Evolutionary conservation across 2,329 filamentous ascomycete species (phyloP).

Genomic region (Neopestalotiopsis rosae): DNA sequence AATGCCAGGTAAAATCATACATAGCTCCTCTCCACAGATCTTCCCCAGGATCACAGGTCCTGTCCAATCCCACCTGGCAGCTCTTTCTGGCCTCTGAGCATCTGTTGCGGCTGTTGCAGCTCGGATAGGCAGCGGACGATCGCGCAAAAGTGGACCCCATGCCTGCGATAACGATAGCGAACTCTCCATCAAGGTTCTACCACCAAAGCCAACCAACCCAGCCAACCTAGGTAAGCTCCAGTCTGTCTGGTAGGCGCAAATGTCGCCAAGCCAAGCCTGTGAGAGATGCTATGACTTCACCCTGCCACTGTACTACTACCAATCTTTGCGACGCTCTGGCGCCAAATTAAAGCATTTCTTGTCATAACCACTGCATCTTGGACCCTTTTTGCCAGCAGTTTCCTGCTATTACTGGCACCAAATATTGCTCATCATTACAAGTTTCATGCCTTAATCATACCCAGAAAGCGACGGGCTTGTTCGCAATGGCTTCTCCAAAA

Average conservation of each 20-base stretch:
- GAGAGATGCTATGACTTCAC: neutral
- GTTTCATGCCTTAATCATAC: slow-evolving; percentile 6
- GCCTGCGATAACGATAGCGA: too few species aligned
- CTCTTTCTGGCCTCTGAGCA: too few species aligned
- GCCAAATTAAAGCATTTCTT: neutral
- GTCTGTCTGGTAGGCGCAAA: neutral
- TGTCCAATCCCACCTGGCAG: too few species aligned
- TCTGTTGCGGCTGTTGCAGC: too few species aligned
- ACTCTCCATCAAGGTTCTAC: too few species aligned
- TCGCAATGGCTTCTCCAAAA: slow-evolving; percentile 10
- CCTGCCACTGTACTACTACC: neutral
- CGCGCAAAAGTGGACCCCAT: too few species aligned
- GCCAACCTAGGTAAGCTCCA: neutral
- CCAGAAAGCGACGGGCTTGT: neutral
- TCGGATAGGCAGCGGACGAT: too few species aligned
- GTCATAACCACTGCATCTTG: neutral
- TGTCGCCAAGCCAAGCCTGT: neutral
- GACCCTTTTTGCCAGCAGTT: neutral
- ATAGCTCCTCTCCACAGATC: too few species aligned
- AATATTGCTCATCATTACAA: neutral
- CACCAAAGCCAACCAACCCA: too few species aligned
- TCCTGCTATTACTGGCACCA: neutral
- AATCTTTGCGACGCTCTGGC: neutral
- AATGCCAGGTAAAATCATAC: too few species aligned
- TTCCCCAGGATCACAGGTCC: too few species aligned